Evolutionary conservation across 495 filamentous ascomycete species (phyloP).

Genomic region (Cladorrhinum samala): DNA sequence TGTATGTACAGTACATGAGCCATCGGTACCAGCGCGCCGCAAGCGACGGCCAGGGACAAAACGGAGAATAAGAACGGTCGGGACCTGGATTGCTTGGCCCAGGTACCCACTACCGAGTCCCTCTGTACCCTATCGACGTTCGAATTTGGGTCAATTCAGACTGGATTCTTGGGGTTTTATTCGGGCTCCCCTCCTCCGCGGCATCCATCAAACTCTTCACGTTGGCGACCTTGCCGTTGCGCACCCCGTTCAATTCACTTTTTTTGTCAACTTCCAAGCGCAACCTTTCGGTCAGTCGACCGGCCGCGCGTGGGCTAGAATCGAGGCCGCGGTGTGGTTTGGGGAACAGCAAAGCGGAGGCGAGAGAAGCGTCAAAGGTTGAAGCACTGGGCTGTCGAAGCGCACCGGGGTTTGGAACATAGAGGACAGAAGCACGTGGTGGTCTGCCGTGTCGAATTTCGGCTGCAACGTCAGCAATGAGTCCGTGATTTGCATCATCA

Average conservation of each 20-base stretch:
- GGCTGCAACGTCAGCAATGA: not conserved
- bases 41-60: not conserved
- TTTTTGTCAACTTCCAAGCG: too few species aligned
- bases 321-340: too few species aligned
- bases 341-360: too few species aligned
- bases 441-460: not conserved
- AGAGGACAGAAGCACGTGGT: not conserved
- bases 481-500: too few species aligned
- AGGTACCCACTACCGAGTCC: not conserved
- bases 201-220: not conserved
- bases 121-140: not conserved
- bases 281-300: too few species aligned
- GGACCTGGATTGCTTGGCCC: not conserved
- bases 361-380: too few species aligned
- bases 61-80: not conserved
- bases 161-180: not conserved
- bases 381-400: too few species aligned
- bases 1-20: not conserved
- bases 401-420: not conserved
- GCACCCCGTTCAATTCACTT: too few species aligned
- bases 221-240: not conserved
- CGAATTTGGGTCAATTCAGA: not conserved
- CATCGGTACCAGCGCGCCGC: not conserved
- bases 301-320: too few species aligned
- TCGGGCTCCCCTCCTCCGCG: too few species aligned